Percentiles rank a stretch among this genome's conserved stretches.
These are phyloP conservation scores for Ceratobasidium papillatum DNA, from an alignment of 1,284 basidiomycete species.

Conservation along the genomic window DNA sequence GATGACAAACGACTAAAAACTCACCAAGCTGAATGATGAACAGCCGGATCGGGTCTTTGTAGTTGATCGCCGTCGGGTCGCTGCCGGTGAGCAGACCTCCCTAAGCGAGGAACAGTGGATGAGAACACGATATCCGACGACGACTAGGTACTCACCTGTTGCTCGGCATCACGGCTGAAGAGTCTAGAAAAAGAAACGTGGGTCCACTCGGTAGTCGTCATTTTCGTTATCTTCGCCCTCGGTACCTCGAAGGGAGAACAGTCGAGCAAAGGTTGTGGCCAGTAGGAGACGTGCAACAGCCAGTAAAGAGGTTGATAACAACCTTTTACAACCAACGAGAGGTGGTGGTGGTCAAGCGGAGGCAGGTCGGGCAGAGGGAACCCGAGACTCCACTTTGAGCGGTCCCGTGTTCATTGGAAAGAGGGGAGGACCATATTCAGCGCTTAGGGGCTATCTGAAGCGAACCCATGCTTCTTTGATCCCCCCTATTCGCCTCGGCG, in stretches of 20 bases:
- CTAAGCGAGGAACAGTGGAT: background rate
- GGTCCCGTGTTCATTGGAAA: conserved; percentile 15
- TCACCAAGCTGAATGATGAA: conserved; percentile 90
- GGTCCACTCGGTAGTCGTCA: conserved; percentile 22
- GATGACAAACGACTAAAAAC: conserved; percentile 47
- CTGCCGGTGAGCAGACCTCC: conserved; percentile 13
- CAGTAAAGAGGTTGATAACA: no score
- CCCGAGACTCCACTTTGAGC: background rate
- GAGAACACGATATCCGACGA: conserved; percentile 1
- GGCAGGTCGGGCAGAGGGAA: conserved; percentile 6
- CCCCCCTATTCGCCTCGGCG: background rate
- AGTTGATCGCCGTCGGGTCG: conserved; percentile 29
- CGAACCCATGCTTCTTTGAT: background rate
- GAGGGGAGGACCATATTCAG: background rate
- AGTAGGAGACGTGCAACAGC: no score
- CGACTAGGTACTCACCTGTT: conserved; percentile 36
- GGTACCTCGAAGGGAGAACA: background rate
- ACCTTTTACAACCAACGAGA: background rate
- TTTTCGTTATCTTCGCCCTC: conserved; percentile 12
- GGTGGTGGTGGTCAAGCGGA: background rate
- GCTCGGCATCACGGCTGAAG: conserved; percentile 40
- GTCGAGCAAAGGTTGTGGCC: no score
- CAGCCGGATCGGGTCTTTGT: conserved; percentile 76
- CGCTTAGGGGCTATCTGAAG: conserved; percentile 1
- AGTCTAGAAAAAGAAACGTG: conserved; percentile 30